Conservation (phyloP, 2,329 filamentous ascomycete species). For the Venturia carpophila region DNA sequence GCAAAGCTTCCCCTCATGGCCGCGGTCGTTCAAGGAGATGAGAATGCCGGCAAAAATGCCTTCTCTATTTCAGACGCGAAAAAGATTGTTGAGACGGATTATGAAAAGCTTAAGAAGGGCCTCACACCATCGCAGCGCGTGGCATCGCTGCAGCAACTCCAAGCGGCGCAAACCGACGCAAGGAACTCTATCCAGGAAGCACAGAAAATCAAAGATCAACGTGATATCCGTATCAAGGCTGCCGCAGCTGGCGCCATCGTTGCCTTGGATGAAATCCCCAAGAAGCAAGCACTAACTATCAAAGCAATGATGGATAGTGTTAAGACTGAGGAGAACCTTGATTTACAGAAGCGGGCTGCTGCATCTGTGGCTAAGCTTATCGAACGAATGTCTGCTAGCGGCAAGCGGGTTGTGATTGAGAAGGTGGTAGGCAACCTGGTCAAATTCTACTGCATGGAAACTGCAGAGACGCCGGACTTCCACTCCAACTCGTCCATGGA, state of each 20-base stretch:
- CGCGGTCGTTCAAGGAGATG: slow-evolving; percentile 87
- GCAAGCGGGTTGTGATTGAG: slow-evolving; percentile 78
- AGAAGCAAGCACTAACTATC: slow-evolving; percentile 87
- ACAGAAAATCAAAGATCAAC: slow-evolving; percentile 65
- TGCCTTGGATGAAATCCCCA: slow-evolving; percentile 78
- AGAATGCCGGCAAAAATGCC: slow-evolving; percentile 82
- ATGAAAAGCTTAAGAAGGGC: slow-evolving; percentile 78
- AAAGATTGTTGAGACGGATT: slow-evolving; percentile 78
- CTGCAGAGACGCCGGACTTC: slow-evolving; percentile 95
- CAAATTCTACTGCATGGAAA: slow-evolving; percentile 97
- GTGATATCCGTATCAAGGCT: slow-evolving; percentile 79
- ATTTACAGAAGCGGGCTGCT: slow-evolving; percentile 80
- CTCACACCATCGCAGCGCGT: slow-evolving; percentile 82
- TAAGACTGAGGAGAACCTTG: slow-evolving; percentile 85
- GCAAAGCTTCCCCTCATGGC: slow-evolving; percentile 72
- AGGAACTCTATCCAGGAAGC: slow-evolving; percentile 71
- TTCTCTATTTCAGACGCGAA: slow-evolving; percentile 86
- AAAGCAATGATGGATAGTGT: slow-evolving; percentile 98
- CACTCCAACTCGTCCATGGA: slow-evolving; percentile 71
- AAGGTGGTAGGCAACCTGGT: slow-evolving; percentile 94
- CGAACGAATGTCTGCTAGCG: slow-evolving; percentile 72
- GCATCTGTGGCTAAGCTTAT: slow-evolving; percentile 77
- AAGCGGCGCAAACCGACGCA: slow-evolving; percentile 66
- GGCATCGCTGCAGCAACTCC: slow-evolving; percentile 69
- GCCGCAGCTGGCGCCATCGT: slow-evolving; percentile 82